Conservation (phyloP, 2,329 filamentous ascomycete genomes). For the Aspergillus transmontanensis region DNA sequence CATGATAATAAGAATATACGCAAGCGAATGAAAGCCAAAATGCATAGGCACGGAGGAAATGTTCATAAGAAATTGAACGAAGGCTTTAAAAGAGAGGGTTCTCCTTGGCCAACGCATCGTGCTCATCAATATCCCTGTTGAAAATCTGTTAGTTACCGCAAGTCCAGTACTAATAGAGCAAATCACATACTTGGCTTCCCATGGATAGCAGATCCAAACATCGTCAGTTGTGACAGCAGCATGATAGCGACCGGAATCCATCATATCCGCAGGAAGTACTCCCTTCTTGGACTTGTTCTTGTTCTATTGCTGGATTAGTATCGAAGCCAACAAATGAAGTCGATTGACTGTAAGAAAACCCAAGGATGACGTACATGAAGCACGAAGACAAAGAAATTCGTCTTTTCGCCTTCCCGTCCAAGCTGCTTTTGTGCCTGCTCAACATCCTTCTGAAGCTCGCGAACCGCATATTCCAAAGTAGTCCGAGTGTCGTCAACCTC, state of each 20-base stretch:
- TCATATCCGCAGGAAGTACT: constrained; percentile 74
- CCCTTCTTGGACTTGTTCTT: constrained; percentile 98
- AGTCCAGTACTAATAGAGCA: not conserved
- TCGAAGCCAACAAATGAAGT: constrained; percentile 2
- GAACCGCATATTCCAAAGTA: constrained; percentile 90
- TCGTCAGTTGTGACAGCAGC: constrained; percentile 89
- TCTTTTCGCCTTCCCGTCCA: constrained; percentile 70
- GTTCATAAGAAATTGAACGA: not conserved
- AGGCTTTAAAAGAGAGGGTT: constrained; percentile 33
- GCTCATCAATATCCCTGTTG: constrained; percentile 80
- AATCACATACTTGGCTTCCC: constrained; percentile 75
- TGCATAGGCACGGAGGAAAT: constrained; percentile 6
- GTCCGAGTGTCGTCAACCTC: constrained; percentile 96
- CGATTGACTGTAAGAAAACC: not conserved
- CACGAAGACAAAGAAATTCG: constrained; percentile 92
- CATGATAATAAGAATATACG: constrained; percentile 14
- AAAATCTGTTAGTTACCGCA: constrained; percentile 23
- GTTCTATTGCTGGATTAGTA: constrained; percentile 61
- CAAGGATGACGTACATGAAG: constrained; percentile 68
- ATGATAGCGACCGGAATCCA: constrained; percentile 71
- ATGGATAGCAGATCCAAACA: constrained; percentile 98
- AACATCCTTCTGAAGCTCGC: constrained; percentile 93
- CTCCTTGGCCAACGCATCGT: constrained; percentile 70
- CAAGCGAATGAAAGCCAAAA: constrained; percentile 15
- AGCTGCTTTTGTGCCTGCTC: constrained; percentile 74